A percentile compares a stretch with the other conserved stretches of the same genome.
Evolutionary conservation across 768 basidiomycete species (phyloP).

Genomic region (Collybia sp.): DNA sequence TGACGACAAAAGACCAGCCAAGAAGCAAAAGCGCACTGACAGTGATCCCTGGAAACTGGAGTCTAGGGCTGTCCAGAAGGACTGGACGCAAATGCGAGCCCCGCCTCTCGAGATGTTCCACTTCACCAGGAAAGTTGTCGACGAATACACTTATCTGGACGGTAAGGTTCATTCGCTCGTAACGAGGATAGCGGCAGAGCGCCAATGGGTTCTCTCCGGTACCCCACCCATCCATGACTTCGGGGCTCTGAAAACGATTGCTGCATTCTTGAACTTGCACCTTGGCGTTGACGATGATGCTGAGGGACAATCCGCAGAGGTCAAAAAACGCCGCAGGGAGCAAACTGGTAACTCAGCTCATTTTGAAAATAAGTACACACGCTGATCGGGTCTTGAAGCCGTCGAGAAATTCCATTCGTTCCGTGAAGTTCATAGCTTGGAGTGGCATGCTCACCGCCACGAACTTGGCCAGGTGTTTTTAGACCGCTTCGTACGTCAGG

Average conservation of each 20-base stretch:
- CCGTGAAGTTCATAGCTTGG: constrained; percentile 86
- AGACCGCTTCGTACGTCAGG: constrained; percentile 82
- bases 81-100: constrained; percentile 77
- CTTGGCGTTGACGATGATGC: constrained; percentile 88
- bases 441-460: constrained; percentile 91
- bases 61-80: constrained; percentile 51
- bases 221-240: constrained; percentile 94
- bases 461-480: constrained; percentile 78
- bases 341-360: constrained; percentile 59
- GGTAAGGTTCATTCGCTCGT: constrained; percentile 77
- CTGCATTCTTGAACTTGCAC: constrained; percentile 84
- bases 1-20: constrained; percentile 35
- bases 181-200: constrained; percentile 68
- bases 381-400: constrained; percentile 31
- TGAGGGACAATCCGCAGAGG: constrained; percentile 68
- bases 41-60: constrained; percentile 79
- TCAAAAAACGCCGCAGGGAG: constrained; percentile 78
- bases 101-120: constrained; percentile 93
- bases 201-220: constrained; percentile 95
- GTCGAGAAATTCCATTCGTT: constrained; percentile 96
- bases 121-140: constrained; percentile 83
- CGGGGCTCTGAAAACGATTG: constrained; percentile 84
- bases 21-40: constrained; percentile 60
- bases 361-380: constrained; percentile 10
- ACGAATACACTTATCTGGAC: constrained; percentile 91